These are phyloP conservation scores for Solanum sejunctum DNA, from an alignment of 257 asterid genomes.

Conservation along the genomic window DNA sequence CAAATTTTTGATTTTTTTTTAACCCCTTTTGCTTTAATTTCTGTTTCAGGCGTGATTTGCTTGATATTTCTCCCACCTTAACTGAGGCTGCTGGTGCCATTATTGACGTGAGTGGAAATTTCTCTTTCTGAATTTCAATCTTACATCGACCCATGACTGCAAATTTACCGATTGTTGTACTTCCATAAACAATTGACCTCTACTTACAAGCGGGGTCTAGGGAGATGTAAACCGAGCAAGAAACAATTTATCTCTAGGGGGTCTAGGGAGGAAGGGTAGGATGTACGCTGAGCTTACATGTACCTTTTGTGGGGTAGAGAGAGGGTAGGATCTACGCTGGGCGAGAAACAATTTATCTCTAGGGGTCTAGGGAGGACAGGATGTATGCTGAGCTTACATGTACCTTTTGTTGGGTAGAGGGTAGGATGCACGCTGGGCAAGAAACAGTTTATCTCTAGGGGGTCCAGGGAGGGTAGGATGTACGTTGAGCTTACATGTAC, in stretches of 20 bases:
- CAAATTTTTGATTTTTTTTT: background rate
- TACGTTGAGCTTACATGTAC: background rate
- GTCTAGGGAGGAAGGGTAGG: background rate
- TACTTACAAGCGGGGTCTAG: background rate
- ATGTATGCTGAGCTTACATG: background rate
- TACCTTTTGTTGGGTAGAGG: background rate
- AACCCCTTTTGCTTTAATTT: background rate
- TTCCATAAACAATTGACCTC: background rate
- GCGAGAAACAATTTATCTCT: no score
- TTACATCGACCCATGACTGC: background rate
- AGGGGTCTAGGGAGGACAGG: background rate
- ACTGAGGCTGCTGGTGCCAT: conserved; percentile 99
- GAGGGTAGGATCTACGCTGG: no score
- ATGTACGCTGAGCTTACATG: background rate
- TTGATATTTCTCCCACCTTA: conserved; percentile 86
- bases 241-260: no score
- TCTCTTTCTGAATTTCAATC: background rate
- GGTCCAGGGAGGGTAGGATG: background rate
- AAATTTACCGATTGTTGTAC: background rate
- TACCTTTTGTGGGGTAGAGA: background rate
- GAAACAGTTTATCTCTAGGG: no score
- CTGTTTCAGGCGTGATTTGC: conserved; percentile 65
- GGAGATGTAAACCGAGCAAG: background rate
- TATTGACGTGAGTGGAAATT: conserved; percentile 53
- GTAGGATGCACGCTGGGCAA: background rate